Base-by-base conservation (phyloP, 1,284 basidiomycete genomes). In the Athelia sp. region DNA sequence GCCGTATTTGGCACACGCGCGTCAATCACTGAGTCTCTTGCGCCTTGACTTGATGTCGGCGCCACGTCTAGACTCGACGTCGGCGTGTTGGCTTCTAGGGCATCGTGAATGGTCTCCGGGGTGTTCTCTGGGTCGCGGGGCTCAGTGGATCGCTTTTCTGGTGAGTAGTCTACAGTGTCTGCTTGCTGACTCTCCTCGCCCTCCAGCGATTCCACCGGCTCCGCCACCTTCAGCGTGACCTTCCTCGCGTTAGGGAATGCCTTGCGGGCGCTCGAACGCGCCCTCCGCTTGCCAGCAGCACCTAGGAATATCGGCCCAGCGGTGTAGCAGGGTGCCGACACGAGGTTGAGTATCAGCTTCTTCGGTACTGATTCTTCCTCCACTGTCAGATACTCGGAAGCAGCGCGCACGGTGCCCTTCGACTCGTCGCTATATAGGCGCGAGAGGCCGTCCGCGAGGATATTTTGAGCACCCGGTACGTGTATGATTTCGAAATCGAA, bases 401-500 rank as follows among this genome's bases (percentile, higher is more conserved):
- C 29, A 0, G 60, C 56, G 0, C 61, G 49, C 2, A 63, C 57
- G 0, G 52, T 58, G 2, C 64, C 63, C 1, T 45, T 22, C 0
- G 52, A 47, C 19, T 72, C 66, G 31, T 62, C 50, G 2, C 51
- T 52, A 45, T 70, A 70, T n/a, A 71, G 62, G 2, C 64, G 52
- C 0, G 66, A 72, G 18, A 72, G 52, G 0, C 62, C 63, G 43
- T 72, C 68, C 2, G 68, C 61, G 0, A 69, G 40, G 2, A 55
- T 43, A 44, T 71, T 72, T 0, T 54, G 53, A 11, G 51, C 48
- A 0, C 67, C 67, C 0, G 64, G 62, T 23, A 72, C 58, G 46
- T 71, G 64, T 4, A 56, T 32, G 2, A 72, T 58, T 4, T 48
- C 40, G 50, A 64, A 70, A 21, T 68, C 55, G 43, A 69, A 72